Evolutionary conservation across 1,284 basidiomycete genomes (phyloP).

Genomic region (Lentinus polychrous): DNA sequence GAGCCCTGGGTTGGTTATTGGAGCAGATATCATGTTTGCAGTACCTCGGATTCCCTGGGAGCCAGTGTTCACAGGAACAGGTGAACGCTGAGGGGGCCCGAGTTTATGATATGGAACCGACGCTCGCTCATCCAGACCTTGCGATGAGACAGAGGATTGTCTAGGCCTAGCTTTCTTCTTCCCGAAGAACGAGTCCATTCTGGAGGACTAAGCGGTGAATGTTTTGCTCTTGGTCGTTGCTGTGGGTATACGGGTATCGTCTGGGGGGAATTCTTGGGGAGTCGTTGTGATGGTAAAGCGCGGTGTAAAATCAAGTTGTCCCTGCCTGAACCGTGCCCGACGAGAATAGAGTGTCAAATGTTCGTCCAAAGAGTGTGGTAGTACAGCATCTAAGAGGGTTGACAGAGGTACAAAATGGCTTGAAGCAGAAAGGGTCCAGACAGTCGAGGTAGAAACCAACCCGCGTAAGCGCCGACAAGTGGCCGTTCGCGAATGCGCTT

Average conservation of each 20-base stretch:
- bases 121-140: constrained; percentile 40
- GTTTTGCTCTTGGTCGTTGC: neutral
- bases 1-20: constrained; percentile 71
- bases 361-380: neutral
- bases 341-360: neutral
- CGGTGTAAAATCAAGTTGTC: too few species aligned
- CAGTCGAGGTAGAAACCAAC: constrained; percentile 5
- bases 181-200: constrained; percentile 52
- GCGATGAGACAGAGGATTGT: constrained; percentile 37
- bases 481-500: too few species aligned
- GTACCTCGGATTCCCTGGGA: constrained; percentile 48
- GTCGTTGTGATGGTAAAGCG: neutral
- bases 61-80: constrained; percentile 48
- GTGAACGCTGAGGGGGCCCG: constrained; percentile 48
- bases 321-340: neutral
- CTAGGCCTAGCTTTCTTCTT: constrained; percentile 47
- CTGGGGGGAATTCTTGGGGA: too few species aligned
- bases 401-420: too few species aligned
- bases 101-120: constrained; percentile 72
- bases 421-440: neutral
- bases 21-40: constrained; percentile 52
- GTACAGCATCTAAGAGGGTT: constrained; percentile 2
- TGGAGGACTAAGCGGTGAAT: constrained; percentile 1
- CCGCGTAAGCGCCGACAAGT: constrained; percentile 1
- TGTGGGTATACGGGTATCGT: constrained; percentile 11